Base-by-base conservation (phyloP, 148 eudicot genomes). In the Fallopia convolvulus region DNA sequence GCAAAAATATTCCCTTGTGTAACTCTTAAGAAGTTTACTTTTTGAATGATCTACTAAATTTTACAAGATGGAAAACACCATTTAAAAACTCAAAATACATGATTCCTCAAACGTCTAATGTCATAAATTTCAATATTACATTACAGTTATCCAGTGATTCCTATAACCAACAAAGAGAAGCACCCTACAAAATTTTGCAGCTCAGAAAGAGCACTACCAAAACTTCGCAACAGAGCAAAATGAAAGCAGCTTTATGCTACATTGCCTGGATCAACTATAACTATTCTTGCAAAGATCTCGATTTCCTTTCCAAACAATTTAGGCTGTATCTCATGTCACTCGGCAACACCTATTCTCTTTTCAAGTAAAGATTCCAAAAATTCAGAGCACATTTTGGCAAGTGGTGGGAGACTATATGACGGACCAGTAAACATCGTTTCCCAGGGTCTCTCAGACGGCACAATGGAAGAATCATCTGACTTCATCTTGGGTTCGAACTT, bases 361-460 rank as follows among this genome's bases (percentile, higher is more conserved):
- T 94, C 92, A 49, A 94, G 89, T 76, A 92, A 80, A 15, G 97
- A 94, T 70, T 94, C 98, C 78, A 94, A 83, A 75, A 92, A 92
- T 11, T 74, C 82, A 4, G 92, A 85, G 73, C 96, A 92, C 56
- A 92, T 74, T 82, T 90, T 92, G 60, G 93, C 78, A 11, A 94
- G 91, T 55, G 98, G 92, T 58, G 95, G 95, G 81, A 94, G 91
- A 50, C 72, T 75, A 82, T 90, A 92, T 68, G 98, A 92, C 20
- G 96, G 86, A 76, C 93, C 97, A 75, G 80, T 84, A 66, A 94
- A 94, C 21, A 94, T 82, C 8, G 90, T 87, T 77, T 94, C 93
- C 97, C 96, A 94, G 8, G 87, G 85, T 55, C 84, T 84, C 75
- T 87, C 91, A 14, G 93, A 88, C 36, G 90, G 89, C 42, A 84